Evolutionary conservation across 2,329 filamentous ascomycete species (phyloP), one percentile per base, ranked within the genome.

Genomic region (Colletotrichum tanaceti): DNA sequence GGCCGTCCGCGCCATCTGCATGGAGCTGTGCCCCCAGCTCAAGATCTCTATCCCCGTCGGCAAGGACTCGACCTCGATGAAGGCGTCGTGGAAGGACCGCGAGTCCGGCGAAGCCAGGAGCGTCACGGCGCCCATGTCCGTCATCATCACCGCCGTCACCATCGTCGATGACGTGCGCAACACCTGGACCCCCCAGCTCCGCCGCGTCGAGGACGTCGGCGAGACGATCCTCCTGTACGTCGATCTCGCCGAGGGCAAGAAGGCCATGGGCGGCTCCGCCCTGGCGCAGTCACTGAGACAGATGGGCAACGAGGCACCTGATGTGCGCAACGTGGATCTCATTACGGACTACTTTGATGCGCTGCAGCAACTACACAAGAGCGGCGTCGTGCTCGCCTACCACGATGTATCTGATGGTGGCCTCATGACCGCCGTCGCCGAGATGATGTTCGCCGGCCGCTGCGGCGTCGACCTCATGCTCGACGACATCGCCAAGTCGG

Each of bases 21-120:
- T 97, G 88, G 92, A 97, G 55, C 85, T 99, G 10, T 99, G 96
- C 80, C 94, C 94, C 2, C 86, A 92, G 74, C 86, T 98, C n/a
- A 93, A 93, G 41, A 89, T 99, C 70, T 93, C 92, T 65, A 98
- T 99, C 68, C 96, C 96, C 4, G 96, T 98, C 10, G 96, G 96
- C 63, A 98, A 99, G 81, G 96, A 99, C 79, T 98, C 95, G 0
- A 97, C 97, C 80, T 98, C 94, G 3, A 98, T 99, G 96, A 98
- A 98, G 85, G 95, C 97, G 75, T 93, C 93, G 64, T 98, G 96
- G 96, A 91, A 89, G 76, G 92, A 95, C 73, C 83, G 84, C 70
- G 83, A 86, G 65, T 87, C 84, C 38, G 87, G 88, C 20, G 86
- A 92, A 70, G 81, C 86, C 16, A 96, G 92, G 82, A 94, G 94